Evolutionary conservation across 495 filamentous ascomycete species (phyloP), one percentile per base, ranked within the genome.

Genomic region (Penicillium malachiteum): DNA sequence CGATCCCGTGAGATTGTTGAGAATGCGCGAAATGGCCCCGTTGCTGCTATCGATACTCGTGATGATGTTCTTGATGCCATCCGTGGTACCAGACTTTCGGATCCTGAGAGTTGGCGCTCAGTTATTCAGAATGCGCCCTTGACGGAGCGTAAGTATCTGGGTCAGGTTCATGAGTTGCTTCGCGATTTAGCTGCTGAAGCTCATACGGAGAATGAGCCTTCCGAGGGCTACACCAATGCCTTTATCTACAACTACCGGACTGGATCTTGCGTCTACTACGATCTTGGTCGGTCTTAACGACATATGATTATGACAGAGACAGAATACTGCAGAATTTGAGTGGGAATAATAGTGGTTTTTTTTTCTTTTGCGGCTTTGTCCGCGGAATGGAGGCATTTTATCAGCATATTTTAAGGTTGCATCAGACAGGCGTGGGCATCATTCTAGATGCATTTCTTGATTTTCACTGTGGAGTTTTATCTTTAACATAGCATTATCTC

Each of bases 31-130:
- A 82, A 86, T 54, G 88, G 87, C 11, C 92, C 92, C 1, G 87
- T 97, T 61, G 84, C 85, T 8, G 94, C 93, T 14, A 86, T 98
- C 47, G 94, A 98, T 70, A 90, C 87, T 1, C 86, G 86, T 42
- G 92, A 97, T 74, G 83, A 86, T 9, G 79, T 96, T n/a, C 80
- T 98, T 43, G 88, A 95, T 32, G 74, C 85, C 35, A 89, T 98
- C 39, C 79, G 82, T 13, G 78, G 83, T 16, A 94, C 92, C 11
- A 75, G 84, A 16, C 79, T 97, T 9, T 85, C 83, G 1, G 92
- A 97, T 59, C 71, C 87, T 13, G 94, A 97, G 58, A 88, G 85
- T 60, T 98, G 94, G 94, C 84, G 88, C 26, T 79, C 75, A 44
- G 85, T 91, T 13, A 89, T 92, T 54, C 91, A 97, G 65, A 83